Base-by-base conservation (phyloP, 2,329 filamentous ascomycete species). In the Biscogniauxia marginata region DNA sequence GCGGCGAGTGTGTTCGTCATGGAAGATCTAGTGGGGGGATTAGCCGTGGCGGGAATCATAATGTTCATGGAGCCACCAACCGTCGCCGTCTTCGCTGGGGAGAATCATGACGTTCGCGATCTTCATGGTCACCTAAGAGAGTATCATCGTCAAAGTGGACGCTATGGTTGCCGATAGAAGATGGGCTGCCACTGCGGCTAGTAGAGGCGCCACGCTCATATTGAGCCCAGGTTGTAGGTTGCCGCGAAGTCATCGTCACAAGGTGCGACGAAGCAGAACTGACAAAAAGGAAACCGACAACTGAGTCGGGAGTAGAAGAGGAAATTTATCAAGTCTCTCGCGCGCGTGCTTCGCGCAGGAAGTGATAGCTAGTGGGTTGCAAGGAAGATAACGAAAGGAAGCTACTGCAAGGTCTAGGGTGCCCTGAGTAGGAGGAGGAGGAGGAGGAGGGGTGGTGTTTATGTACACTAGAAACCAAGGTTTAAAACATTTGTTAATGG, bases 1-100 rank as follows among this genome's bases (percentile, higher is more conserved):
- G 79, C 77, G 22, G 82, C 75, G 34, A 90, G 73, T 30, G 80
- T 79, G 60, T 82, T 78, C 25, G 80, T 81, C 43, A 84, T 76
- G 6, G 84, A 87, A n/a, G 83, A 84, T 58, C 84, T 86, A 59
- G 20, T 44, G n/a, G 18, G 48, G 50, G n/a, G n/a, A 48, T 62
- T 53, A 63, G 58, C 57, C 19, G 16, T 11, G 18, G 44, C 44
- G 39, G 23, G 21, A 22, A 49, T 8, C 13, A 23, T 18, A 48
- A 21, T n/a, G 19, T 44, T 52, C 11, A 20, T 39, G 13, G 11
- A 45, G 30, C 46, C 39, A 45, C 16, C n/a, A 43, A 75, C 75
- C 75, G 74, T 66, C 75, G 71, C 47, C 70, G 69, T 52, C 71
- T 66, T 22, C 69, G 65, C 4, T 59, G 61, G 11, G 63, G 62